phyloP scores from a whole-genome alignment of 805 yeast species.

The Vanderwaltozyma verrucispora region DNA sequence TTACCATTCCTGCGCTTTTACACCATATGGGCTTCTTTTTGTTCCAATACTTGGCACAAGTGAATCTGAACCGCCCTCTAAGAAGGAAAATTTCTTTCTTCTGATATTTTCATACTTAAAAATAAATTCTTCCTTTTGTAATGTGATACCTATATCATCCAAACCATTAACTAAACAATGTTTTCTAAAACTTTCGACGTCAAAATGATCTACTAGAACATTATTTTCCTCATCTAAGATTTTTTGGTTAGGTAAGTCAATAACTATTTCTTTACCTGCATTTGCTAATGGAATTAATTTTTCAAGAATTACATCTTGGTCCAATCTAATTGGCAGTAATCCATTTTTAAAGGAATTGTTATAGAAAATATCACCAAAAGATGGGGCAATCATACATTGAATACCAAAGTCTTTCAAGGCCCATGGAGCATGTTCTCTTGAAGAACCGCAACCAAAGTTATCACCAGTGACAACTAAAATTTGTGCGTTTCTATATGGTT shows the following conservation, averaged over 20 bases:
- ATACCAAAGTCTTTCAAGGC: constrained; percentile 97
- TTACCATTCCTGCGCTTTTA: constrained; percentile 68
- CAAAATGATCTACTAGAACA: constrained; percentile 72
- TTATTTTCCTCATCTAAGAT: constrained; percentile 59
- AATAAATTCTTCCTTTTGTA: constrained; percentile 78
- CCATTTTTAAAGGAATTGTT: constrained; percentile 97
- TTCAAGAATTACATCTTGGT: constrained; percentile 58
- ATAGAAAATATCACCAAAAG: constrained; percentile 96
- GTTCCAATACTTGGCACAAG: constrained; percentile 50
- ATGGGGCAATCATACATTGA: constrained; percentile 91
- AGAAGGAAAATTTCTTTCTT: constrained; percentile 74
- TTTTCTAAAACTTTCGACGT: constrained; percentile 84
- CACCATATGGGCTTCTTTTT: constrained; percentile 57
- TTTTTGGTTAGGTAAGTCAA: constrained; percentile 82
- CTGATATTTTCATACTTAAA: constrained; percentile 64
- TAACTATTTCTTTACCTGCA: constrained; percentile 54
- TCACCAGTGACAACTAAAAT: constrained; percentile 89
- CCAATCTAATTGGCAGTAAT: constrained; percentile 83
- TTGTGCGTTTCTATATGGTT: constrained; percentile 70
- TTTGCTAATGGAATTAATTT: constrained; percentile 76
- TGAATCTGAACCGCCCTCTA: constrained; percentile 76
- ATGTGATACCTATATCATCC: constrained; percentile 92
- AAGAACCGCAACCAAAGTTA: constrained; percentile 98
- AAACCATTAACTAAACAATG: constrained; percentile 91
- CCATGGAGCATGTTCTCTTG: constrained; percentile 99